phyloP scores from a whole-genome alignment of 371 early-diverging fungal genomes.

The Rhizomucor miehei region DNA sequence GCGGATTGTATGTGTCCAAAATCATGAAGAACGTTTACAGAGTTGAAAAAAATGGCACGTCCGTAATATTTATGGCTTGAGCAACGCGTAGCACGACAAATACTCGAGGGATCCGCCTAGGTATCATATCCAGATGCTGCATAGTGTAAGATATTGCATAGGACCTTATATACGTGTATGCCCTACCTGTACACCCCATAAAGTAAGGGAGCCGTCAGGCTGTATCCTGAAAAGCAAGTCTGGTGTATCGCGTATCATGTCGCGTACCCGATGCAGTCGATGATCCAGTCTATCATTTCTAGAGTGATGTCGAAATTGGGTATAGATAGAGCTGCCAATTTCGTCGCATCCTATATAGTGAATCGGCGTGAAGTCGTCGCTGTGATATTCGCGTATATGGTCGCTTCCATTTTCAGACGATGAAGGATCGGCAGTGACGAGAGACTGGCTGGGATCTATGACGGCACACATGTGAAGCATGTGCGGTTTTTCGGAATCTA shows the following conservation, averaged over 20 bases:
- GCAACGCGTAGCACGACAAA: constrained; percentile 65
- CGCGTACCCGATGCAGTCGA: constrained; percentile 48
- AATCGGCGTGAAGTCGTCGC: constrained; percentile 44
- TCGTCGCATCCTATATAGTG: constrained; percentile 70
- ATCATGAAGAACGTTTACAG: constrained; percentile 58
- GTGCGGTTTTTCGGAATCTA: constrained; percentile 39
- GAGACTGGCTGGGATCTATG: constrained; percentile 69
- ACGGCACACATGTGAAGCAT: constrained; percentile 64
- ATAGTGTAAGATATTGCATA: not conserved
- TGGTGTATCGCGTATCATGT: constrained; percentile 69
- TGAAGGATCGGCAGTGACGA: constrained; percentile 49
- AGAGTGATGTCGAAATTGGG: constrained; percentile 29
- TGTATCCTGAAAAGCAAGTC: constrained; percentile 75
- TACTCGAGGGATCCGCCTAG: constrained; percentile 66
- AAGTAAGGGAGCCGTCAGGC: constrained; percentile 66
- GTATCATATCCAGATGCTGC: constrained; percentile 60
- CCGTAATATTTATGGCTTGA: constrained; percentile 53
- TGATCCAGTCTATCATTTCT: constrained; percentile 31
- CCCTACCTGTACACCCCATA: constrained; percentile 81
- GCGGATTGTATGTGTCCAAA: constrained; percentile 42
- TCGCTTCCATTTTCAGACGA: constrained; percentile 3
- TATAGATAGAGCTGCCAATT: constrained; percentile 44
- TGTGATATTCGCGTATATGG: constrained; percentile 9
- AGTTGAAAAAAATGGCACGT: constrained; percentile 55
- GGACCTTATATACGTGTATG: no score